Conservation (phyloP, 2,329 filamentous ascomycete genomes). For the Phyllosticta citribraziliensis region DNA sequence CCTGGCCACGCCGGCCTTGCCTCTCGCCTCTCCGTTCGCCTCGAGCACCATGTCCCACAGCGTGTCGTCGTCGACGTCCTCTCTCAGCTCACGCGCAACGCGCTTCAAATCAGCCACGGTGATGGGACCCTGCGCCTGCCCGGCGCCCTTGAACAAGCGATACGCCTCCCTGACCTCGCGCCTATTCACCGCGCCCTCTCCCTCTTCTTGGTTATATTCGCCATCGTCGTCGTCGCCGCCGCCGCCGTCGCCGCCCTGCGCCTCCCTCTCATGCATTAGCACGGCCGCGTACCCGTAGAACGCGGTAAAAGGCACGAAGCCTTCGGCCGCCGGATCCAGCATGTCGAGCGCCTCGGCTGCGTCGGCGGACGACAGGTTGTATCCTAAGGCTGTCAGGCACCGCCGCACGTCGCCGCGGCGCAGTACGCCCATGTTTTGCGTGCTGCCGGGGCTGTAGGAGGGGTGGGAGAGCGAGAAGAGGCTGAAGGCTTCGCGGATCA, state of each 20-base stretch:
- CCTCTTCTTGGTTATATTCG: background rate
- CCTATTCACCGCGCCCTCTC: conserved; percentile 27
- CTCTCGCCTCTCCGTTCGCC: conserved; percentile 55
- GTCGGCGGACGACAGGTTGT: conserved; percentile 56
- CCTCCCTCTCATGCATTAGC: conserved; percentile 51
- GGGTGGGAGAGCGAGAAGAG: conserved; percentile 49
- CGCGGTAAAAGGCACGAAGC: conserved; percentile 65
- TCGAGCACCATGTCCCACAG: conserved; percentile 91
- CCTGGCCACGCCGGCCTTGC: conserved; percentile 42
- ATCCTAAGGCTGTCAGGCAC: conserved; percentile 42
- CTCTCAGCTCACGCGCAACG: conserved; percentile 72
- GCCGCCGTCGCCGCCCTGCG: conserved; percentile 12
- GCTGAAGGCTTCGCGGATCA: conserved; percentile 83
- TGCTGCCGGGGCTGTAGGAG: conserved; percentile 44
- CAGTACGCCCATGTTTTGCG: conserved; percentile 40
- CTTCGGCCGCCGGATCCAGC: conserved; percentile 73
- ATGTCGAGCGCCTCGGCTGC: conserved; percentile 67
- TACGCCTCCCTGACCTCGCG: conserved; percentile 77
- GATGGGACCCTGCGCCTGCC: conserved; percentile 49
- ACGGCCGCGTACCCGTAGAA: conserved; percentile 86
- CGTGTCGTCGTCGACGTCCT: conserved; percentile 73
- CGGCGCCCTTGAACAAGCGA: conserved; percentile 59
- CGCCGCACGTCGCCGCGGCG: conserved; percentile 36
- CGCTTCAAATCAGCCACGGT: conserved; percentile 67
- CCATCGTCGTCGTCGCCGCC: conserved; percentile 30